Conservation (phyloP, 1,284 basidiomycete species). For the Ustilago xerochloae region DNA sequence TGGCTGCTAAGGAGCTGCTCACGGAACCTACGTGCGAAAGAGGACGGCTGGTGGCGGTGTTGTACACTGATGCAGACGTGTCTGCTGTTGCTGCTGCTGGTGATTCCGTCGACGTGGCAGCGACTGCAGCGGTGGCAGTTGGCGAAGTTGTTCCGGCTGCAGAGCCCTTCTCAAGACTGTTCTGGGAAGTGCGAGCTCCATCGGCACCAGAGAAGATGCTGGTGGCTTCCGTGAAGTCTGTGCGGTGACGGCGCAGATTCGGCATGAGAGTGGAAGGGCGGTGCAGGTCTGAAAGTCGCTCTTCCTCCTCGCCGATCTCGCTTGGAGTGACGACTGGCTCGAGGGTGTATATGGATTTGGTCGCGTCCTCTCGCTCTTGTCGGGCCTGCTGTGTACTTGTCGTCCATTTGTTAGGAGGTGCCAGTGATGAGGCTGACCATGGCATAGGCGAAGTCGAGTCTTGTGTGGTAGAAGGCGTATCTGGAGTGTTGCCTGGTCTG, state of each 20-base stretch:
- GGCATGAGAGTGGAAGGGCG: constrained; percentile 14
- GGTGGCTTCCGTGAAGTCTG: constrained; percentile 43
- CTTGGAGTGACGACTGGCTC: constrained; percentile 23
- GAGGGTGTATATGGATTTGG: constrained; percentile 15
- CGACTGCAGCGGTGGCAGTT: background rate
- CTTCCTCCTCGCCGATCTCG: constrained; percentile 13
- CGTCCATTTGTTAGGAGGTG: constrained; percentile 29
- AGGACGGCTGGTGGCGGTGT: constrained; percentile 13
- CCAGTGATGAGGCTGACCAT: constrained; percentile 29
- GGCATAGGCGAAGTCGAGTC: constrained; percentile 25
- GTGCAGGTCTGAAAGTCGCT: constrained; percentile 3
- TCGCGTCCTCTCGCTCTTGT: background rate
- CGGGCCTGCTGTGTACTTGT: constrained; percentile 7
- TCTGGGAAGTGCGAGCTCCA: constrained; percentile 16
- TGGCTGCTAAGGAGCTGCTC: constrained; percentile 35
- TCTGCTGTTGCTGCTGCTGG: background rate
- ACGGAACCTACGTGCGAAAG: constrained; percentile 25
- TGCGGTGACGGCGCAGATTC: constrained; percentile 20
- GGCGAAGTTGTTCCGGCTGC: constrained; percentile 8
- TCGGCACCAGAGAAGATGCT: constrained; percentile 45
- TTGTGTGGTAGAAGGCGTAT: constrained; percentile 42
- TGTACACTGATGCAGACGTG: background rate
- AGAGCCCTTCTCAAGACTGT: constrained; percentile 26
- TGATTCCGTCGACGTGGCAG: background rate
- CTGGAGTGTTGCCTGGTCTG: constrained; percentile 30